phyloP scores from a whole-genome alignment of 139 green algal genomes.

The Chlorella vulgaris region DNA sequence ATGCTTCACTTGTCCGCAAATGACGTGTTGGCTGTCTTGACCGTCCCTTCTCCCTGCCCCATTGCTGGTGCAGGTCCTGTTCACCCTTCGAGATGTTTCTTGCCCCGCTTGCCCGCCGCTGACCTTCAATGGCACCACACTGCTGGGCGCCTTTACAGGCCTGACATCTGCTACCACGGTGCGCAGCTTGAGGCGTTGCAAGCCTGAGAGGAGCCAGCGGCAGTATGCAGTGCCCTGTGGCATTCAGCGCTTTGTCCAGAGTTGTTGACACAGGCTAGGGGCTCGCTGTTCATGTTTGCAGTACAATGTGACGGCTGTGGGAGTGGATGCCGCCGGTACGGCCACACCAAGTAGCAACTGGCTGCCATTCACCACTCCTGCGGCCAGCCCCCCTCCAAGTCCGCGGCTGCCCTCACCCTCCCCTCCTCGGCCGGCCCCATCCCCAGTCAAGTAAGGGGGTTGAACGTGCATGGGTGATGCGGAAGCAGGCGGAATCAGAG shows the following conservation, averaged over 20 bases:
- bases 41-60: no score
- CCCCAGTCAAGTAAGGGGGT: no score
- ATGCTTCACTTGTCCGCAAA: no score
- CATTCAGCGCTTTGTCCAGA: background rate
- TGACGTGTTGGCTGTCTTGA: no score
- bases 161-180: background rate
- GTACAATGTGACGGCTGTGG: slow-evolving; percentile 1
- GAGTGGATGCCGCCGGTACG: background rate
- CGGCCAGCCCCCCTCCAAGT: background rate
- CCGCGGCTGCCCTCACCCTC: background rate
- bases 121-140: background rate
- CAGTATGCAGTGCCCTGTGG: no score
- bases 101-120: background rate
- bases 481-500: no score
- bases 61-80: background rate
- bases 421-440: background rate
- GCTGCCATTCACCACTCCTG: background rate
- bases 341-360: background rate
- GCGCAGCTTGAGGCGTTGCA: background rate
- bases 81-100: background rate
- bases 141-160: background rate
- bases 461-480: no score
- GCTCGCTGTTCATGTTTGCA: background rate
- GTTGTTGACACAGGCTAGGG: background rate
- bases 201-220: no score